phyloP scores from a whole-genome alignment of 2,329 filamentous ascomycete species.

The Dactylellina drechsleri region DNA sequence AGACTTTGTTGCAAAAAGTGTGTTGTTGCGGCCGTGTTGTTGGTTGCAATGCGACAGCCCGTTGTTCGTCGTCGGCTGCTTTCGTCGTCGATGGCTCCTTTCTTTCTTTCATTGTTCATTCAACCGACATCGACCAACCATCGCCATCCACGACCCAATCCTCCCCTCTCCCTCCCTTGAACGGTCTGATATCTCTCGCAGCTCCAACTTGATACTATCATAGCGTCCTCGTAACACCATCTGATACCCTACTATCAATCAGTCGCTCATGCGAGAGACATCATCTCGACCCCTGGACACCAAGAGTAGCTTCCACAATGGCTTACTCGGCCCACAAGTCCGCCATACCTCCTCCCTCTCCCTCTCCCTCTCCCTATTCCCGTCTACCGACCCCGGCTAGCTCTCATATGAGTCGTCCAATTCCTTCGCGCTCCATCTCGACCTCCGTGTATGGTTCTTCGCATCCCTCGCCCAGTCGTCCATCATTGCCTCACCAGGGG shows the following conservation, averaged over 20 bases:
- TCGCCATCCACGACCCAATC: slow-evolving; percentile 38
- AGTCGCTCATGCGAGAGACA: slow-evolving; percentile 32
- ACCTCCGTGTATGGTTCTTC: slow-evolving; percentile 40
- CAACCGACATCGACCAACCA: slow-evolving; percentile 36
- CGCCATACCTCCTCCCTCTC: slow-evolving; percentile 50
- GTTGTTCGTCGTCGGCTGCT: no score
- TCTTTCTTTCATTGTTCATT: background rate
- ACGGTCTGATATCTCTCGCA: background rate
- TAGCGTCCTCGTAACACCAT: slow-evolving; percentile 13
- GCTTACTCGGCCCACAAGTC: slow-evolving; percentile 51
- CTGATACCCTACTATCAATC: background rate
- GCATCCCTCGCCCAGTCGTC: slow-evolving; percentile 45
- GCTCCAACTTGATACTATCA: slow-evolving; percentile 14
- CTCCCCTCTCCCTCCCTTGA: slow-evolving; percentile 3
- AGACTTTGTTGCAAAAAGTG: slow-evolving; percentile 43
- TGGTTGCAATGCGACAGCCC: no score
- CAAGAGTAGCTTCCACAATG: slow-evolving; percentile 29
- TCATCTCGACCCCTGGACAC: slow-evolving; percentile 15
- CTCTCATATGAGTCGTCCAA: slow-evolving; percentile 39
- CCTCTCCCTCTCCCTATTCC: slow-evolving; percentile 49
- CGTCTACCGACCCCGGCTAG: slow-evolving; percentile 44
- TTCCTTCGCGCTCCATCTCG: slow-evolving; percentile 37
- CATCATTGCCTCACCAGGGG: slow-evolving; percentile 34
- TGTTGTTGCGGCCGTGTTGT: slow-evolving; percentile 21
- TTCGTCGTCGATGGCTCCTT: slow-evolving; percentile 19